Conservation (phyloP, 352 stramenopile species). For the Phytophthora constricta region DNA sequence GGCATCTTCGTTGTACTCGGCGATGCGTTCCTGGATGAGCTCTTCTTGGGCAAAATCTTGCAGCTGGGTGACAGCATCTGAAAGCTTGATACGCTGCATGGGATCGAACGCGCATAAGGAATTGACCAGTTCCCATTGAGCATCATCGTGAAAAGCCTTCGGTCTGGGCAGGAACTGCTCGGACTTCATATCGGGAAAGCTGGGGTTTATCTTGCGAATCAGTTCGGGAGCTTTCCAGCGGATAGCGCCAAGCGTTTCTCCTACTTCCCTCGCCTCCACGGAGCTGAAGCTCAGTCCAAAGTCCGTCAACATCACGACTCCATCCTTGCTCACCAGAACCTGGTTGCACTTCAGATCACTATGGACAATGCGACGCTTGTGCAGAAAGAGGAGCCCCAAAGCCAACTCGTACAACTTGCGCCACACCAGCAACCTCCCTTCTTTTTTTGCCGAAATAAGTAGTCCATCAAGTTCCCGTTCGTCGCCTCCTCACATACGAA, state of each 20-base stretch:
- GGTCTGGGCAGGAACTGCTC: constrained; percentile 1
- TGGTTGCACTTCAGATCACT: constrained; percentile 25
- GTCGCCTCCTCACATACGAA: constrained; percentile 19
- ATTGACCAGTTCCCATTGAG: constrained; percentile 12
- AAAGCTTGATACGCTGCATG: constrained; percentile 1
- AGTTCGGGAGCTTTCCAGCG: constrained; percentile 20
- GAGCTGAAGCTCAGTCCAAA: constrained; percentile 23
- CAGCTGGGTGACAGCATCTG: constrained; percentile 13
- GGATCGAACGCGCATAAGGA: constrained; percentile 21
- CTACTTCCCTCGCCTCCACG: constrained; percentile 5
- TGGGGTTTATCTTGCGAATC: constrained; percentile 10
- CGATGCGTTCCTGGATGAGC: constrained; percentile 13
- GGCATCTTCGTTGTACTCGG: constrained; percentile 6
- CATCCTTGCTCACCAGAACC: constrained; percentile 21
- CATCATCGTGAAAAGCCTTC: constrained; percentile 6
- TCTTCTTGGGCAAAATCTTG: constrained; percentile 16
- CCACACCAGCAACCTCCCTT: constrained; percentile 1
- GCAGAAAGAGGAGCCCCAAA: constrained; percentile 16
- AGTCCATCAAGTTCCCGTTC: constrained; percentile 19
- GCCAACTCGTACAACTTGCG: constrained; percentile 18
- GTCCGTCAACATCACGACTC: constrained; percentile 16
- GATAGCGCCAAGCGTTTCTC: constrained; percentile 10
- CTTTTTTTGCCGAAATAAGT: neutral
- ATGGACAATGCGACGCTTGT: constrained; percentile 10
- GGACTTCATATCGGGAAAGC: neutral